phyloP scores from a whole-genome alignment of 2,329 filamentous ascomycete species.

The Hawksworthiomyces lignivorus region DNA sequence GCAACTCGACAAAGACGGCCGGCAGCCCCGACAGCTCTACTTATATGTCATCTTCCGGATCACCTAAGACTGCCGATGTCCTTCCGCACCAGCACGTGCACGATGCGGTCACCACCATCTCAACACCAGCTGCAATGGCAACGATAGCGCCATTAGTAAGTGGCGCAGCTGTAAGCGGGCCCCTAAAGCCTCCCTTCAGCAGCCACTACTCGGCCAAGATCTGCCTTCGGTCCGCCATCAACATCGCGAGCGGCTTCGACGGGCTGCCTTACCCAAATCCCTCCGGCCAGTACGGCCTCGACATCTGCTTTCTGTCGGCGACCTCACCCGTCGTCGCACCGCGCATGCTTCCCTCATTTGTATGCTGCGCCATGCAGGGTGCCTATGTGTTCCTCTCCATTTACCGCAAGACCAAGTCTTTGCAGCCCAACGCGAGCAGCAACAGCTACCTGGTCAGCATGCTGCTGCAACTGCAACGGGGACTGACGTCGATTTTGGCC shows the following conservation, averaged over 20 bases:
- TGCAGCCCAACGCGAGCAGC: slow-evolving; percentile 23
- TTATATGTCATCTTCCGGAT: neutral
- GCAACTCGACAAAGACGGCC: neutral
- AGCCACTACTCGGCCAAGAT: slow-evolving; percentile 40
- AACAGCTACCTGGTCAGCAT: slow-evolving; percentile 24
- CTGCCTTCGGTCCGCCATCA: slow-evolving; percentile 40
- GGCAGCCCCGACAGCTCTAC: slow-evolving; percentile 4
- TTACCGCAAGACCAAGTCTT: slow-evolving; percentile 31
- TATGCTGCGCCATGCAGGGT: slow-evolving; percentile 39
- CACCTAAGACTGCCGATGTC: neutral
- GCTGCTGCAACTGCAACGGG: slow-evolving; percentile 32
- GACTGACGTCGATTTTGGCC: slow-evolving; percentile 31
- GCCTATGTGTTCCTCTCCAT: slow-evolving; percentile 37
- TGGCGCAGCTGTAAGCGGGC: neutral
- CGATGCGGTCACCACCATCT: neutral
- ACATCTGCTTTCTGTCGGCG: slow-evolving; percentile 25
- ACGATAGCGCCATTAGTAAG: neutral
- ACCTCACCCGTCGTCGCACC: slow-evolving; percentile 31
- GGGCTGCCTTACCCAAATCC: slow-evolving; percentile 38
- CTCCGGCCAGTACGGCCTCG: slow-evolving; percentile 25
- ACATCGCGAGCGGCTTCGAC: slow-evolving; percentile 38
- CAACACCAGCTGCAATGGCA: neutral
- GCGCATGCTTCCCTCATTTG: slow-evolving; percentile 37
- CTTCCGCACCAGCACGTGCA: neutral
- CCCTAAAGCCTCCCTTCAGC: slow-evolving; percentile 29